Evolutionary conservation across 2,329 filamentous ascomycete genomes (phyloP).

Genomic region (Claviceps maximensis): DNA sequence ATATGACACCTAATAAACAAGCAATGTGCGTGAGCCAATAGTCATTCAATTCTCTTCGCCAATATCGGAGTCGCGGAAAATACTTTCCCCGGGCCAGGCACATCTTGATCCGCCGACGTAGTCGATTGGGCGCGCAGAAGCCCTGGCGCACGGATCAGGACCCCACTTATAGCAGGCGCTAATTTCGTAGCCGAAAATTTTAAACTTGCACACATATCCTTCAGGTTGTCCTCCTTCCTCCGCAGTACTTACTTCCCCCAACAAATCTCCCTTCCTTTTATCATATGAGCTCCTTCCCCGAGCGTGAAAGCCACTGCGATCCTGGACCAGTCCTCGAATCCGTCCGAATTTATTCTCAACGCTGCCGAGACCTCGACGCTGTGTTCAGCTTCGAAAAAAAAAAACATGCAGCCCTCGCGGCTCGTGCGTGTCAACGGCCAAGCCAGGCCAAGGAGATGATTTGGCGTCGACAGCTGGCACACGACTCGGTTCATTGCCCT

Average conservation of each 20-base stretch:
- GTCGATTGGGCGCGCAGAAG: background rate
- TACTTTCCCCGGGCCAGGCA: background rate
- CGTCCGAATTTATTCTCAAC: background rate
- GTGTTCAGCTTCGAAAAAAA: background rate
- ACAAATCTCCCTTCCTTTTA: background rate
- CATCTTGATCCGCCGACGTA: background rate
- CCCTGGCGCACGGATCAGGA: background rate
- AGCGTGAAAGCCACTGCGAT: background rate
- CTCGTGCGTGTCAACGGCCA: background rate
- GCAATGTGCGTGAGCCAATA: too few relatives aligned
- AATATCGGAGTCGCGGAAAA: background rate
- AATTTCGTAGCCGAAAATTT: background rate
- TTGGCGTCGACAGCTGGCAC: background rate
- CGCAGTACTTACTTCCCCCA: too few relatives aligned
- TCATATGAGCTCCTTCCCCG: background rate
- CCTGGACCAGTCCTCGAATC: background rate
- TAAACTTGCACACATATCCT: background rate
- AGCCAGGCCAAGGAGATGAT: too few relatives aligned
- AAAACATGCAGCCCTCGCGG: background rate
- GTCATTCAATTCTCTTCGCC: too few relatives aligned
- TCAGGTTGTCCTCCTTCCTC: background rate
- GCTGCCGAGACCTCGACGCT: background rate
- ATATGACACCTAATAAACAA: too few relatives aligned
- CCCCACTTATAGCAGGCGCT: background rate
- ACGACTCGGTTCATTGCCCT: background rate